A percentile compares a stretch with the other conserved stretches of the same genome.
Conservation (phyloP, 768 basidiomycete species). For the Dentipellis fragilis region DNA sequence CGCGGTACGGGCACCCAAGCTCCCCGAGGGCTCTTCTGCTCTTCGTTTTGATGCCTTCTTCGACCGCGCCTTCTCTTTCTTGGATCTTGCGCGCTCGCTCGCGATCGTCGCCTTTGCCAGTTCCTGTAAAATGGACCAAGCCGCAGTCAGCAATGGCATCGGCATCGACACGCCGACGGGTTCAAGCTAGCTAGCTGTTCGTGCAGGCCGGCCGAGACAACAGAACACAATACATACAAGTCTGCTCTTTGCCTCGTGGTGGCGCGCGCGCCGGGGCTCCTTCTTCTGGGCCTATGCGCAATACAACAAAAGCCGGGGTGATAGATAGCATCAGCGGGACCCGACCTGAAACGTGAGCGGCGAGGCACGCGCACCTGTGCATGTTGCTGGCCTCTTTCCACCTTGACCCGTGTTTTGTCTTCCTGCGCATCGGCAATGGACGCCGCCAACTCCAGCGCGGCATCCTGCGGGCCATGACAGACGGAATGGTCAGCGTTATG, state of each 20-base stretch:
- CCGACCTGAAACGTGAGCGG: neutral
- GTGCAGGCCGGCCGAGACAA: too few species aligned
- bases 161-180: neutral
- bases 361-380: neutral
- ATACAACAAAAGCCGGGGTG: neutral
- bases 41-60: neutral
- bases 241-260: too few species aligned
- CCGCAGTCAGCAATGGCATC: neutral
- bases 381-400: neutral
- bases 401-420: neutral
- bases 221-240: too few species aligned
- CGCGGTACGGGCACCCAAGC: neutral
- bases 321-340: neutral
- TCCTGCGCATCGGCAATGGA: conserved; percentile 1
- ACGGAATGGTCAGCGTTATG: too few species aligned
- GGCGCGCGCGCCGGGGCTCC: too few species aligned
- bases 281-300: neutral
- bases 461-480: neutral
- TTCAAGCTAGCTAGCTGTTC: too few species aligned
- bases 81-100: neutral
- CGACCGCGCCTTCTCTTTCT: neutral
- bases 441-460: neutral
- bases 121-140: neutral
- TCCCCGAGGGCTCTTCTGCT: neutral
- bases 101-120: neutral